phyloP scores from a whole-genome alignment of 2,329 filamentous ascomycete genomes.

The Thielaviopsis ethacetica region DNA sequence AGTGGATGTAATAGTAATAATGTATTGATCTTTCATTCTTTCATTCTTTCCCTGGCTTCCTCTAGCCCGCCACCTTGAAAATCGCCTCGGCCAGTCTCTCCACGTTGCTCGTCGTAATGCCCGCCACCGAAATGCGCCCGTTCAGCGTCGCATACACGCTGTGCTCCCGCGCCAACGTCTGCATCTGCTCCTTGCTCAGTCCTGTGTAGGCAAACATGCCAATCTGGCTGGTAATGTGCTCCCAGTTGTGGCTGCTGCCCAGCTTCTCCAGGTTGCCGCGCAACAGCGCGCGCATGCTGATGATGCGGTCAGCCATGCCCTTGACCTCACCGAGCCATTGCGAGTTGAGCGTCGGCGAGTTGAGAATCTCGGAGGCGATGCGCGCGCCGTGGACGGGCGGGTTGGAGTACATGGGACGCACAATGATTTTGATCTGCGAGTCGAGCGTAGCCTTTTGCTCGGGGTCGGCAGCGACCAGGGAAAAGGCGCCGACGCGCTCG shows the following conservation, averaged over 20 bases:
- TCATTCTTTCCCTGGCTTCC: constrained; percentile 3
- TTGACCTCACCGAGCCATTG: constrained; percentile 97
- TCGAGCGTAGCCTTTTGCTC: constrained; percentile 94
- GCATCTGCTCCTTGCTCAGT: constrained; percentile 81
- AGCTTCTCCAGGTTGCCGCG: constrained; percentile 91
- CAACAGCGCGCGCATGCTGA: constrained; percentile 88
- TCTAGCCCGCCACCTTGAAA: constrained; percentile 61
- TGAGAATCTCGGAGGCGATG: constrained; percentile 82
- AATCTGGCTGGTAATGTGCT: constrained; percentile 96
- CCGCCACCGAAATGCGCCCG: constrained; percentile 71
- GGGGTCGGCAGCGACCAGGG: constrained; percentile 65
- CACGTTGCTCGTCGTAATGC: constrained; percentile 67
- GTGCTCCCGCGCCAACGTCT: constrained; percentile 78
- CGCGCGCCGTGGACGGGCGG: constrained; percentile 92
- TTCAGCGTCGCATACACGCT: constrained; percentile 96
- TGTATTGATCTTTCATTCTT: too few relatives aligned
- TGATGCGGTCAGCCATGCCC: constrained; percentile 98
- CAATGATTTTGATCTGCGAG: constrained; percentile 95
- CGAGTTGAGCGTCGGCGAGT: constrained; percentile 66
- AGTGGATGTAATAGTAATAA: too few relatives aligned
- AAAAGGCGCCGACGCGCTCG: constrained; percentile 95
- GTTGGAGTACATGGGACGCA: constrained; percentile 96
- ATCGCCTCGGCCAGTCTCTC: constrained; percentile 69
- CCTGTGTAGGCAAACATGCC: constrained; percentile 99
- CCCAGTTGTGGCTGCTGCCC: constrained; percentile 94